Evolutionary conservation across 169 alveolate species (phyloP).

Genomic region (Sarcocystis neurona): DNA sequence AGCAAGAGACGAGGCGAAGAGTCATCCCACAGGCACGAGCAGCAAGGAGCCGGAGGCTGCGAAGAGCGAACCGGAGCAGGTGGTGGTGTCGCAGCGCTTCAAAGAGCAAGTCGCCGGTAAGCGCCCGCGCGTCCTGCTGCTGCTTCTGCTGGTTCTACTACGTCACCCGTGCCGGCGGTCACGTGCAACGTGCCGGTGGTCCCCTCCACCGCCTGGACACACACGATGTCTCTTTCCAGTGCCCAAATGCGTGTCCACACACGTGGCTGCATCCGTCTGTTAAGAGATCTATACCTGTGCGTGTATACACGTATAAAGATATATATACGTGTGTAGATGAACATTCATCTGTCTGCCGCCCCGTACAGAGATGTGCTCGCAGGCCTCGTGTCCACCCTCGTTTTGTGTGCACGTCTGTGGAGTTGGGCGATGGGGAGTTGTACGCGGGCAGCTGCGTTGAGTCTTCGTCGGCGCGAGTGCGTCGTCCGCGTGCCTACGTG

Average conservation of each 20-base stretch:
- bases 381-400: too few species aligned
- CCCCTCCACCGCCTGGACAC: not conserved
- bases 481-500: too few species aligned
- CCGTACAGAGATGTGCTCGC: not conserved
- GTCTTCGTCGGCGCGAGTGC: too few species aligned
- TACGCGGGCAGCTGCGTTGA: too few species aligned
- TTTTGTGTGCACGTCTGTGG: too few species aligned
- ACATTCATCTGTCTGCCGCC: not conserved
- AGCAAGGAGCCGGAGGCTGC: too few species aligned
- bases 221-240: not conserved
- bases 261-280: not conserved
- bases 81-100: not conserved
- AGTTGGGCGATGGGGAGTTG: too few species aligned
- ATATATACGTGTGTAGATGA: not conserved
- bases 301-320: too few species aligned
- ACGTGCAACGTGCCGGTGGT: not conserved
- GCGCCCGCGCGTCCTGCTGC: not conserved
- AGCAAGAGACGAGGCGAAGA: not conserved
- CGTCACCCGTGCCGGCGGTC: not conserved
- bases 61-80: too few species aligned
- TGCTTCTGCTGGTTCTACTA: not conserved
- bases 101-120: conserved; percentile 31
- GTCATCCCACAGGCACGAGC: not conserved
- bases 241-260: not conserved
- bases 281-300: not conserved